A percentile compares a stretch with the other conserved stretches of the same genome.
Evolutionary conservation across 2,329 filamentous ascomycete genomes (phyloP).

Genomic region (Fusarium sororula): DNA sequence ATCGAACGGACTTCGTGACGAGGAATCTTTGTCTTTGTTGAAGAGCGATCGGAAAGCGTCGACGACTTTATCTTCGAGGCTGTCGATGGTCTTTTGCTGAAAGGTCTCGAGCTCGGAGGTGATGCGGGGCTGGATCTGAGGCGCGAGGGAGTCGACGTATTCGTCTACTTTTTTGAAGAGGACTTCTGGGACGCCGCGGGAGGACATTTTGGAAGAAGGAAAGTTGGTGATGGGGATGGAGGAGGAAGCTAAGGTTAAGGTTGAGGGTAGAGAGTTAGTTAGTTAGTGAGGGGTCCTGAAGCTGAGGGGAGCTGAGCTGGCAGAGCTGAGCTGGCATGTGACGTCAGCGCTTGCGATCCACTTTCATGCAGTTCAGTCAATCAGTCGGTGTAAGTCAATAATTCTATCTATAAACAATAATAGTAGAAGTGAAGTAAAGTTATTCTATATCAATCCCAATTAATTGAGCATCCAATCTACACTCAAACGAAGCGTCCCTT

Average conservation of each 20-base stretch:
- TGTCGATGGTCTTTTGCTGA: constrained; percentile 57
- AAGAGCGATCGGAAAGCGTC: constrained; percentile 57
- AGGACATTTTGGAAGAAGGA: constrained; percentile 43
- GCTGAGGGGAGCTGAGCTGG: constrained; percentile 10
- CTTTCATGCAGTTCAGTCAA: neutral
- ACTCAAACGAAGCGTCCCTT: neutral
- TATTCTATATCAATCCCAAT: neutral
- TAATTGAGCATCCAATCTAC: neutral
- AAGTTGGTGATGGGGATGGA: neutral
- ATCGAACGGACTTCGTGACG: constrained; percentile 37
- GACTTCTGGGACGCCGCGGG: constrained; percentile 52
- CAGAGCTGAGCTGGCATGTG: constrained; percentile 16
- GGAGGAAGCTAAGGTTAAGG: neutral
- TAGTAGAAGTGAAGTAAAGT: neutral
- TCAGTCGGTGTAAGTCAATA: neutral
- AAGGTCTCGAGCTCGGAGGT: constrained; percentile 54
- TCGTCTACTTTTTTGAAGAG: constrained; percentile 56
- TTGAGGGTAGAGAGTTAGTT: too few relatives aligned
- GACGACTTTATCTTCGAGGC: constrained; percentile 54
- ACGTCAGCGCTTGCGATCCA: constrained; percentile 21
- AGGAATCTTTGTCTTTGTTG: constrained; percentile 44
- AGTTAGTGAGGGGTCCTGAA: neutral
- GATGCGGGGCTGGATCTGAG: constrained; percentile 58
- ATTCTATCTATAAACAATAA: neutral
- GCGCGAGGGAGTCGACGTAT: constrained; percentile 57